Evolutionary conservation across 441 rosid genomes (phyloP).

Genomic region (Pelargonium australe): DNA sequence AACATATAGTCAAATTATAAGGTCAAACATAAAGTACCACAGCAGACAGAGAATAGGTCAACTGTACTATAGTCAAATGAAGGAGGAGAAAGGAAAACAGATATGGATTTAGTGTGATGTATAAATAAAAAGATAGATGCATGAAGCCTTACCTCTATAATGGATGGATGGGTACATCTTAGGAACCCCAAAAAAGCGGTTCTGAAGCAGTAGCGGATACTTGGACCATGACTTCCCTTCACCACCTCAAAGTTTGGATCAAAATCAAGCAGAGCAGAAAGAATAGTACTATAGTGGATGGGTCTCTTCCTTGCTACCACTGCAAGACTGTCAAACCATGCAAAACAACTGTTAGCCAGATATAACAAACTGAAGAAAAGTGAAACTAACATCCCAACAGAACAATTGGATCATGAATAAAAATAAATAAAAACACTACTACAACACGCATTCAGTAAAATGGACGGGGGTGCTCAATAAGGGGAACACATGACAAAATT

Average conservation of each 20-base stretch:
- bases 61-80: not conserved
- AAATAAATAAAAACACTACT: not conserved
- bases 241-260: slow-evolving; percentile 54
- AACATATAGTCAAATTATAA: not conserved
- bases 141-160: slow-evolving; percentile 60
- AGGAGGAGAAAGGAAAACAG: slow-evolving; percentile 6
- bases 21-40: not conserved
- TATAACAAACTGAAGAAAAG: slow-evolving; percentile 2
- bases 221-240: slow-evolving; percentile 65
- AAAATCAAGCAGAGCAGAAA: slow-evolving; percentile 76
- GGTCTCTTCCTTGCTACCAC: slow-evolving; percentile 90
- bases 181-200: slow-evolving; percentile 96
- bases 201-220: slow-evolving; percentile 82
- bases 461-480: not conserved
- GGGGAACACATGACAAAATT: not conserved
- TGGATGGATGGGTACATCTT: slow-evolving; percentile 66
- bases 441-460: not conserved
- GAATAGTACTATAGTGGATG: slow-evolving; percentile 54
- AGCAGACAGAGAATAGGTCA: not conserved
- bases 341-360: slow-evolving; percentile 14
- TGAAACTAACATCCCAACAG: slow-evolving; percentile 4
- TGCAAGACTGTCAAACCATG: slow-evolving; percentile 71
- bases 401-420: not conserved
- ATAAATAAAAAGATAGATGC: slow-evolving; percentile 13
- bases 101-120: not conserved